phyloP scores from a whole-genome alignment of 306 rosid species.

The Acacia acuminata region DNA sequence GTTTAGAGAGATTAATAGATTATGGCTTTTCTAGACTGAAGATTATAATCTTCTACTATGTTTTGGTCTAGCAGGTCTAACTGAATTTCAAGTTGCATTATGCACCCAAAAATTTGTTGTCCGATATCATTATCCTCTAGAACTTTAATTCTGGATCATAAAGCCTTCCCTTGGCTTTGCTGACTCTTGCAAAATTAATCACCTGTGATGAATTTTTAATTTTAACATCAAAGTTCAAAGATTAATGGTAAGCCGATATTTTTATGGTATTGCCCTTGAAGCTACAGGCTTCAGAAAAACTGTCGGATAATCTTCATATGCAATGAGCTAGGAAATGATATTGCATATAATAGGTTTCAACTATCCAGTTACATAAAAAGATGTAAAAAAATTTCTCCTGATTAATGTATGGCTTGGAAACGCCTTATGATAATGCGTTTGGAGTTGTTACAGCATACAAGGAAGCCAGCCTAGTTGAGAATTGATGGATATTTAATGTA shows the following conservation, averaged over 20 bases:
- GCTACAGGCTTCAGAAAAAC: not conserved
- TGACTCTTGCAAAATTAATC: not conserved
- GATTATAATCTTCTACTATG: not conserved
- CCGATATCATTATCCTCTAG: not conserved
- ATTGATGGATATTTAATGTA: slow-evolving; percentile 12
- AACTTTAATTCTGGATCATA: not conserved
- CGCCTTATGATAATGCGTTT: not conserved
- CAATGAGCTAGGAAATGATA: not conserved
- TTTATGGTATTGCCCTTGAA: not conserved
- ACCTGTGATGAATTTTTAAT: not conserved
- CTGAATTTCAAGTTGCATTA: not conserved
- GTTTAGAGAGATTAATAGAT: not conserved
- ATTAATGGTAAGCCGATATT: not conserved
- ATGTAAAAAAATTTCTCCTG: not conserved
- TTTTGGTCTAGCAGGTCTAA: not conserved
- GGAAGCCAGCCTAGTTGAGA: not conserved
- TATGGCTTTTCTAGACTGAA: not conserved
- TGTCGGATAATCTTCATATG: not conserved
- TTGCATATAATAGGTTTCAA: not conserved
- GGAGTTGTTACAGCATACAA: not conserved
- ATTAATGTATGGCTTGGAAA: not conserved
- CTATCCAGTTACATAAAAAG: not conserved
- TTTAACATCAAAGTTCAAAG: not conserved
- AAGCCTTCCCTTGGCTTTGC: not conserved
- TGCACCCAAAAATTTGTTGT: not conserved